A percentile compares a stretch with the other conserved stretches of the same genome.
Evolutionary conservation across 2,329 filamentous ascomycete species (phyloP).

Genomic region (Penicillium hordei): DNA sequence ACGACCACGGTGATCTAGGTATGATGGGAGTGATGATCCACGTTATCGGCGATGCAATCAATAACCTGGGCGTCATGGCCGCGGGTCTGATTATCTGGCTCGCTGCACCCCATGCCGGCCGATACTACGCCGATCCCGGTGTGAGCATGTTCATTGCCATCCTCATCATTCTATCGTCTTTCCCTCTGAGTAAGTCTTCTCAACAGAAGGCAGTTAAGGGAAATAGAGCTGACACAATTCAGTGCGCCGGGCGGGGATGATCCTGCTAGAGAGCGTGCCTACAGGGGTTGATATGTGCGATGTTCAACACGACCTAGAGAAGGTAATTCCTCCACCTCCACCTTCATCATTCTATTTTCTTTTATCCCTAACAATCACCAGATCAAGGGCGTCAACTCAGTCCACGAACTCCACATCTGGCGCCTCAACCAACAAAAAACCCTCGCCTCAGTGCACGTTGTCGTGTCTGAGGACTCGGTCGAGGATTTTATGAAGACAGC

Average conservation of each 20-base stretch:
- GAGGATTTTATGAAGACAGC: conserved; percentile 61
- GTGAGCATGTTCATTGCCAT: conserved; percentile 68
- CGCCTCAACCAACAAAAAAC: conserved; percentile 68
- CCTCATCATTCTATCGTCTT: conserved; percentile 67
- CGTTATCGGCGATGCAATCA: conserved; percentile 69
- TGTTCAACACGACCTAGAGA: conserved; percentile 68
- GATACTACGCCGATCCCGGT: conserved; percentile 72
- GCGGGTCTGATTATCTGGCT: conserved; percentile 70
- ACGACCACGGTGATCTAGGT: conserved; percentile 57
- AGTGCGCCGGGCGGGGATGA: conserved; percentile 51
- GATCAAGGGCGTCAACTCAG: conserved; percentile 65
- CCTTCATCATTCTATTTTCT: neutral
- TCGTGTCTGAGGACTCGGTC: conserved; percentile 59
- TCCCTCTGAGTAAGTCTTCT: conserved; percentile 49
- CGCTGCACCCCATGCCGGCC: conserved; percentile 50
- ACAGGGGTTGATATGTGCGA: conserved; percentile 59
- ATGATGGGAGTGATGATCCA: conserved; percentile 71
- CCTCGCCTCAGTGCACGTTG: conserved; percentile 68
- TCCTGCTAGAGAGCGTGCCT: conserved; percentile 68
- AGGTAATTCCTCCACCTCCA: conserved; percentile 42
- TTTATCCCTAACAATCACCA: conserved; percentile 31
- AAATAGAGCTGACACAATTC: neutral
- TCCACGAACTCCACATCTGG: conserved; percentile 76
- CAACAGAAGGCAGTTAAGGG: too few species aligned
- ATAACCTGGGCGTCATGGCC: conserved; percentile 73